A percentile compares a stretch with the other conserved stretches of the same genome.
These are phyloP conservation scores for Cutaneotrichosporon curvatum DNA, from an alignment of 1,284 basidiomycete species.

Conservation along the genomic window DNA sequence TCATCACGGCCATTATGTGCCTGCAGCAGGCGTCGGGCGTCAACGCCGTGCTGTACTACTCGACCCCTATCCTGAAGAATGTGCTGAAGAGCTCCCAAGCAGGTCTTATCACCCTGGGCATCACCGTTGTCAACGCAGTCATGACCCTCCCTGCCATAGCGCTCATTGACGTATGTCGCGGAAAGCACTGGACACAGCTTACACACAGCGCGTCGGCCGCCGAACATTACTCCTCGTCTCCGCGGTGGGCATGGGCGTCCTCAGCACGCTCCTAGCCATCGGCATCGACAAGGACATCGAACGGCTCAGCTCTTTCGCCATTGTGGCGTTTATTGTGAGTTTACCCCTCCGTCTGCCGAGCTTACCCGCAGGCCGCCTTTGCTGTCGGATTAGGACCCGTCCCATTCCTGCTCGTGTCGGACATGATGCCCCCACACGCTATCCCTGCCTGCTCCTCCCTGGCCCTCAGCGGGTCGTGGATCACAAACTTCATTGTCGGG, in stretches of 20 bases:
- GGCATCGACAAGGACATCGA: conserved; percentile 61
- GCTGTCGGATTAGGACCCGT: conserved; percentile 84
- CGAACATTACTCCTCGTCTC: conserved; percentile 45
- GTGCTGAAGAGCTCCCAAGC: conserved; percentile 70
- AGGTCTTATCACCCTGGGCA: conserved; percentile 43
- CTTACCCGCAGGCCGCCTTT: conserved; percentile 57
- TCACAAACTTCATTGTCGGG: conserved; percentile 72
- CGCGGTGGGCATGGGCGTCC: conserved; percentile 59
- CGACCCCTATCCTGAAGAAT: conserved; percentile 72
- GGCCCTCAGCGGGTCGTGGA: conserved; percentile 79
- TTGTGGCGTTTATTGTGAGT: conserved; percentile 71
- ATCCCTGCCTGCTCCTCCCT: conserved; percentile 77
- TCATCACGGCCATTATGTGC: conserved; percentile 65
- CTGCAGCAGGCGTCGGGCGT: conserved; percentile 75
- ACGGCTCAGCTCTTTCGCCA: conserved; percentile 63
- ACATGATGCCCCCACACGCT: conserved; percentile 73
- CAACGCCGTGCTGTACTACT: conserved; percentile 79
- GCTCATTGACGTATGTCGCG: conserved; percentile 65
- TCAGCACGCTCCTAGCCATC: conserved; percentile 62
- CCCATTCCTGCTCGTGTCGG: conserved; percentile 87
- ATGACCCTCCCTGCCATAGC: conserved; percentile 77
- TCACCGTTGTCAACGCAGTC: conserved; percentile 65
- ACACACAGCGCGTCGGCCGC: conserved; percentile 46
- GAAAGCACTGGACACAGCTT: not conserved
- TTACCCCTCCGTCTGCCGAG: not conserved